These are phyloP conservation scores for Tephrocybe sp. DNA, from an alignment of 768 basidiomycete genomes.

Conservation along the genomic window DNA sequence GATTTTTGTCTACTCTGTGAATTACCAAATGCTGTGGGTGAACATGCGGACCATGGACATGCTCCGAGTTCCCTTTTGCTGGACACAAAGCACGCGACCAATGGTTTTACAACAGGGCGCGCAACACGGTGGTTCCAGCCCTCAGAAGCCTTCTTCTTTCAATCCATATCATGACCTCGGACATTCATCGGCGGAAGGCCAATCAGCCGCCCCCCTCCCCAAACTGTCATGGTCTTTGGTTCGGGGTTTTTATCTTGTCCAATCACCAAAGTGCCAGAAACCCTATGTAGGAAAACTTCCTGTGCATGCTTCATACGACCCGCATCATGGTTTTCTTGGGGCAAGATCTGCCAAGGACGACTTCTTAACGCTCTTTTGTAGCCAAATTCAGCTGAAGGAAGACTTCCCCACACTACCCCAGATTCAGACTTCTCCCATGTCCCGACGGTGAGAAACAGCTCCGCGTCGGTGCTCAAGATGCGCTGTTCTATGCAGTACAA, in stretches of 20 bases:
- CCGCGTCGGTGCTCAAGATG: no score
- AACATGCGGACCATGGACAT: slow-evolving; percentile 1
- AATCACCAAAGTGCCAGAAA: not conserved
- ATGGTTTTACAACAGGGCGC: not conserved
- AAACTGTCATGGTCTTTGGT: slow-evolving; percentile 13
- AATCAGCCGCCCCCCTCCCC: not conserved
- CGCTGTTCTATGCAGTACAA: no score
- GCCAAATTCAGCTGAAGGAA: not conserved
- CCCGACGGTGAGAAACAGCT: slow-evolving; percentile 7
- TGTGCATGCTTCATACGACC: no score
- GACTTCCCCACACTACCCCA: slow-evolving; percentile 6
- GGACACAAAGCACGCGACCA: not conserved
- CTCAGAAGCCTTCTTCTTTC: slow-evolving; percentile 1
- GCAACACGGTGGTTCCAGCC: not conserved
- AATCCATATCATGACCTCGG: slow-evolving; percentile 12
- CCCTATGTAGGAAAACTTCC: not conserved
- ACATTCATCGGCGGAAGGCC: slow-evolving; percentile 13
- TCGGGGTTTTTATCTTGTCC: slow-evolving; percentile 4
- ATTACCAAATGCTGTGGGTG: not conserved
- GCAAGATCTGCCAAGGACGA: not conserved
- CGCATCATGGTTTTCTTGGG: no score
- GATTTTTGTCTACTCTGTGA: not conserved
- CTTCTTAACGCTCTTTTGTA: slow-evolving; percentile 2
- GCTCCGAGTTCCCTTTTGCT: not conserved
- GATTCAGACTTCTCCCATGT: slow-evolving; percentile 9